phyloP scores from a whole-genome alignment of 305 asterid genomes.

The Nicotiana rustica region DNA sequence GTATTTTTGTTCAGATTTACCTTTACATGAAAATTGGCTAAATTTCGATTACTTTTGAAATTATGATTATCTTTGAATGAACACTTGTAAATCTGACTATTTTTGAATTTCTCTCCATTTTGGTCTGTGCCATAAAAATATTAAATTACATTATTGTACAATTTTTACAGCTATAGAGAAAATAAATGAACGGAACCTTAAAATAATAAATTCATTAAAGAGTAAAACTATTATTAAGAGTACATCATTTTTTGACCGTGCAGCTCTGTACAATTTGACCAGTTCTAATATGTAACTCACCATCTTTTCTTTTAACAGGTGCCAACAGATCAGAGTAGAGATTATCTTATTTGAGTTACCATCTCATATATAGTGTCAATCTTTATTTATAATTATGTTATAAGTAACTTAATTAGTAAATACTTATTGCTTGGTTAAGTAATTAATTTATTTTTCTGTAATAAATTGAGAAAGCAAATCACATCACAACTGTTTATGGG shows the following conservation, averaged over 20 bases:
- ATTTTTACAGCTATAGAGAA: background rate
- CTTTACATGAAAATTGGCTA: too few species aligned
- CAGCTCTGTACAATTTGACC: background rate
- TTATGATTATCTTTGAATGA: too few species aligned
- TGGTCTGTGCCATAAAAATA: background rate
- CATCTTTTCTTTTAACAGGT: background rate
- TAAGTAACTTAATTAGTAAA: background rate
- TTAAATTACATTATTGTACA: background rate
- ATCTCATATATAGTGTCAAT: background rate
- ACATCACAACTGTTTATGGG: constrained; percentile 20
- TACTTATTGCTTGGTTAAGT: too few species aligned
- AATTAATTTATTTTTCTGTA: background rate
- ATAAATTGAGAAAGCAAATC: background rate
- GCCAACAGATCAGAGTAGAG: background rate
- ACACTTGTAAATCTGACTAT: too few species aligned
- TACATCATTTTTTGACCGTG: too few species aligned
- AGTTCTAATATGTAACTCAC: background rate
- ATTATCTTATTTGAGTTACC: constrained; percentile 3
- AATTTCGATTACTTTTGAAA: too few species aligned
- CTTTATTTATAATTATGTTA: background rate
- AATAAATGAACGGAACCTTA: background rate
- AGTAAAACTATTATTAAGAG: background rate
- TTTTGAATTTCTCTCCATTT: too few species aligned
- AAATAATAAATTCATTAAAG: background rate
- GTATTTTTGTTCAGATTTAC: too few species aligned